phyloP scores from a whole-genome alignment of 257 asterid species.

The Nemophila menziesii region DNA sequence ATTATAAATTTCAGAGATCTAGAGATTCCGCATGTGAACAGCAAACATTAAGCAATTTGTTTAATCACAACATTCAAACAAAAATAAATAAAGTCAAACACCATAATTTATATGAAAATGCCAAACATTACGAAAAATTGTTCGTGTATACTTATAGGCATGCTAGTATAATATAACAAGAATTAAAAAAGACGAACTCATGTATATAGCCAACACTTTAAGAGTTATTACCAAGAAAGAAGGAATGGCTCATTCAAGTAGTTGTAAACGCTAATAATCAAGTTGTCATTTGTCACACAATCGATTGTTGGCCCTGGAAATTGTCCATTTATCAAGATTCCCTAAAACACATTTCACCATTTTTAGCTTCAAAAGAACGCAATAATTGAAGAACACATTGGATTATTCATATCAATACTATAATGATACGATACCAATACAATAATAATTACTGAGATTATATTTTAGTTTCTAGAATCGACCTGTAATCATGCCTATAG shows the following conservation, averaged over 20 bases:
- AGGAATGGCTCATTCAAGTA: constrained; percentile 89
- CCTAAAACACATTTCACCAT: constrained; percentile 31
- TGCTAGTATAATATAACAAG: not conserved
- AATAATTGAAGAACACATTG: too few species aligned
- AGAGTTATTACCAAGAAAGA: constrained; percentile 81
- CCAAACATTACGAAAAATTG: too few species aligned
- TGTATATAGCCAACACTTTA: too few species aligned
- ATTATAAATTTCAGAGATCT: constrained; percentile 31
- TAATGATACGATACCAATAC: too few species aligned
- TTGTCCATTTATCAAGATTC: constrained; percentile 84
- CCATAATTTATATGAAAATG: too few species aligned
- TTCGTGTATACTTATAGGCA: not conserved
- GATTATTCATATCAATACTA: too few species aligned
- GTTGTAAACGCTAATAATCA: constrained; percentile 79
- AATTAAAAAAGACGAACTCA: not conserved
- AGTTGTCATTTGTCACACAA: constrained; percentile 86
- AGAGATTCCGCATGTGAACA: constrained; percentile 42
- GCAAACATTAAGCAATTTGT: not conserved
- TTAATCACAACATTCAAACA: too few species aligned
- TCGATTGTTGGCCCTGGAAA: constrained; percentile 96
- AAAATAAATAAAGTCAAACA: too few species aligned
- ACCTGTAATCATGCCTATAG: too few species aligned
- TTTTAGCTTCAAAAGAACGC: constrained; percentile 12
- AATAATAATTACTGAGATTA: too few species aligned
- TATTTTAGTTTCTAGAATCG: too few species aligned